phyloP scores from a whole-genome alignment of 2,329 filamentous ascomycete genomes.

The Amesomyces nigricolor region DNA sequence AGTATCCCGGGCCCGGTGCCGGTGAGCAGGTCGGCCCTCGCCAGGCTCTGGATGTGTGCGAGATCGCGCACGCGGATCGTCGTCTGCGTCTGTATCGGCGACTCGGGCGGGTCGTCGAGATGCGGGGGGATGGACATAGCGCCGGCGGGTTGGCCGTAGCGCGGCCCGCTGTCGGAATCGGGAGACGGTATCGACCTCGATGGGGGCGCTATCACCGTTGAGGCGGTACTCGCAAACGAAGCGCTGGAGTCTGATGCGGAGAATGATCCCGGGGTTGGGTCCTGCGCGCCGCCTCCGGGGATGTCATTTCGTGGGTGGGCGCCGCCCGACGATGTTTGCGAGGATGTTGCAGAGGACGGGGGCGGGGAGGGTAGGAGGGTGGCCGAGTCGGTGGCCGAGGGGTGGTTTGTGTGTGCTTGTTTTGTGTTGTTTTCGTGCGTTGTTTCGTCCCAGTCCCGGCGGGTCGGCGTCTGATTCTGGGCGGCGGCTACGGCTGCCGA shows the following conservation, averaged over 20 bases:
- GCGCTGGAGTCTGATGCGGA: conserved; percentile 27
- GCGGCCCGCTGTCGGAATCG: conserved; percentile 31
- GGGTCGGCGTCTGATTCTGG: conserved; percentile 12
- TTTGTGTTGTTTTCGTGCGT: conserved; percentile 7
- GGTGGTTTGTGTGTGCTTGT: conserved; percentile 15
- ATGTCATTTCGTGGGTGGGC: conserved; percentile 29
- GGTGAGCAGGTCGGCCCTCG: conserved; percentile 66
- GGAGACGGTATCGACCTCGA: conserved; percentile 33
- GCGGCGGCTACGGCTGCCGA: conserved; percentile 15
- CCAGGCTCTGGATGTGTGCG: conserved; percentile 84
- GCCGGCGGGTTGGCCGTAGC: conserved; percentile 27
- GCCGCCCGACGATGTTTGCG: conserved; percentile 26
- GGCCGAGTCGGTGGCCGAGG: conserved; percentile 36
- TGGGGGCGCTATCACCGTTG: conserved; percentile 23
- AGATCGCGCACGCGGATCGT: conserved; percentile 81
- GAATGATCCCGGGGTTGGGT: conserved; percentile 30
- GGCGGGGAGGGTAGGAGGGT: conserved; percentile 51
- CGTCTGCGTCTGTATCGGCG: conserved; percentile 39
- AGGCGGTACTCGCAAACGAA: conserved; percentile 26
- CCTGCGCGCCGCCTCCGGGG: conserved; percentile 20
- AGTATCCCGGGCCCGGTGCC: conserved; percentile 44
- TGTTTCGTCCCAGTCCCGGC: conserved; percentile 18
- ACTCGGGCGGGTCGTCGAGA: conserved; percentile 28
- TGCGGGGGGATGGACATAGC: conserved; percentile 27
- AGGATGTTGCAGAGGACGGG: conserved; percentile 48